phyloP scores from a whole-genome alignment of 2,329 filamentous ascomycete genomes.

The Knoxdaviesia proteae region DNA sequence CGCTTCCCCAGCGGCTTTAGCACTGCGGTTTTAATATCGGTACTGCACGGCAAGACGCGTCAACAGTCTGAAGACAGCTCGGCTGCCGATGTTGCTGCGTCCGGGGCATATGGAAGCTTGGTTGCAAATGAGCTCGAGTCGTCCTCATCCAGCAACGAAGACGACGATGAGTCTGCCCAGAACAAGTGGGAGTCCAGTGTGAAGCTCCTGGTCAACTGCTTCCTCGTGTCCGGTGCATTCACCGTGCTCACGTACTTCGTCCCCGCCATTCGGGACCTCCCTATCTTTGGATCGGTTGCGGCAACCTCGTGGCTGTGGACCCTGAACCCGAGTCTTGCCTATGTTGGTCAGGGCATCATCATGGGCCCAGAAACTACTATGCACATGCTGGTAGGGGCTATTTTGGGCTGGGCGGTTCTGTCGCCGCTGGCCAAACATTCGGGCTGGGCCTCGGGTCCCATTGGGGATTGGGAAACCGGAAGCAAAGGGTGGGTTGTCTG shows the following conservation, averaged over 20 bases:
- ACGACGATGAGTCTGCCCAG: conserved; percentile 8
- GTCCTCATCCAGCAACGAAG: conserved; percentile 5
- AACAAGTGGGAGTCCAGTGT: conserved; percentile 25
- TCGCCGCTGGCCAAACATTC: conserved; percentile 70
- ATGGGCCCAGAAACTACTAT: conserved; percentile 93
- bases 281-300: conserved; percentile 57
- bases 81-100: background rate
- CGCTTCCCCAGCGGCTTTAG: conserved; percentile 93
- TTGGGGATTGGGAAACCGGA: conserved; percentile 74
- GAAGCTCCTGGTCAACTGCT: conserved; percentile 32
- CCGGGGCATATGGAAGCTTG: conserved; percentile 21
- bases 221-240: conserved; percentile 38
- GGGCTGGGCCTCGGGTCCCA: conserved; percentile 76
- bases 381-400: conserved; percentile 81
- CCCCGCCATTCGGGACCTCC: conserved; percentile 65
- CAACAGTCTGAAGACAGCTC: conserved; percentile 3
- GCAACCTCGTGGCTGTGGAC: conserved; percentile 83
- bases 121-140: conserved; percentile 12
- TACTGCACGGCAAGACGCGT: conserved; percentile 48
- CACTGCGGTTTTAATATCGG: conserved; percentile 78
- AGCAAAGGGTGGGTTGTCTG: conserved; percentile 99
- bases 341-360: conserved; percentile 92
- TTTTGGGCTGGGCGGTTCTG: conserved; percentile 76
- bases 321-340: conserved; percentile 88
- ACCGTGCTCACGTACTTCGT: conserved; percentile 82